These are phyloP conservation scores for Coemansia aciculifera DNA, from an alignment of 192 early-diverging fungal species.

Conservation along the genomic window DNA sequence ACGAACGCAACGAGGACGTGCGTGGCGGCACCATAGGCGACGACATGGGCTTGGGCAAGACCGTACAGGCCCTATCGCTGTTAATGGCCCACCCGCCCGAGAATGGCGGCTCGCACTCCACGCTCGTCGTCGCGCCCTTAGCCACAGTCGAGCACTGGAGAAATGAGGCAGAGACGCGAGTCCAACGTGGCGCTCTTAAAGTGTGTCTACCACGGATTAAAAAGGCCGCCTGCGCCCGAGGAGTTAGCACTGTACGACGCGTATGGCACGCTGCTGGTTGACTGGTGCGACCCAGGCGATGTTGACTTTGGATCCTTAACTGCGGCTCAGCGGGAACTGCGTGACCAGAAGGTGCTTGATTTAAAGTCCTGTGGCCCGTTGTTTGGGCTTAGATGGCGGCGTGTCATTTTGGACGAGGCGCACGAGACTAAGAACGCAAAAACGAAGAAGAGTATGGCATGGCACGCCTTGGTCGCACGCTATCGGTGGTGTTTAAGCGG, in stretches of 20 bases:
- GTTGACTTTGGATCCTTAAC: background rate
- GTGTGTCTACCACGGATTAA: conserved; percentile 67
- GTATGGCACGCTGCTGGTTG: conserved; percentile 30
- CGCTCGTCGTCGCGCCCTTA: conserved; percentile 70
- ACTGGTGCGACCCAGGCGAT: background rate
- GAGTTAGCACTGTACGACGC: conserved; percentile 55
- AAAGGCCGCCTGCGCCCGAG: conserved; percentile 25
- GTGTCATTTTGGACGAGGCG: conserved; percentile 64
- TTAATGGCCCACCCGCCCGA: conserved; percentile 56
- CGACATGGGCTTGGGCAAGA: conserved; percentile 77
- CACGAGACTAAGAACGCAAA: conserved; percentile 64
- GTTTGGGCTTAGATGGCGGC: conserved; percentile 49
- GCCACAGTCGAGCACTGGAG: conserved; percentile 74
- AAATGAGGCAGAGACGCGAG: conserved; percentile 63
- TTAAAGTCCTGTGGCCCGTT: conserved; percentile 25
- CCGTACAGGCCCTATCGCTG: conserved; percentile 70
- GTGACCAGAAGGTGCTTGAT: conserved; percentile 9
- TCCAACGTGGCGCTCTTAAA: conserved; percentile 45
- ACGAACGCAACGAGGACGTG: conserved; percentile 44
- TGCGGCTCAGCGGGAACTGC: background rate
- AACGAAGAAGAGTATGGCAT: conserved; percentile 54
- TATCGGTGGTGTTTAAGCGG: conserved; percentile 72
- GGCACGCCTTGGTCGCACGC: conserved; percentile 41
- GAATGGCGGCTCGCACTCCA: conserved; percentile 41
- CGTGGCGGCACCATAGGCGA: conserved; percentile 65